A percentile compares a stretch with the other conserved stretches of the same genome.
These are phyloP conservation scores for Aphanomyces stellatus DNA, from an alignment of 352 stramenopile genomes.

Conservation along the genomic window DNA sequence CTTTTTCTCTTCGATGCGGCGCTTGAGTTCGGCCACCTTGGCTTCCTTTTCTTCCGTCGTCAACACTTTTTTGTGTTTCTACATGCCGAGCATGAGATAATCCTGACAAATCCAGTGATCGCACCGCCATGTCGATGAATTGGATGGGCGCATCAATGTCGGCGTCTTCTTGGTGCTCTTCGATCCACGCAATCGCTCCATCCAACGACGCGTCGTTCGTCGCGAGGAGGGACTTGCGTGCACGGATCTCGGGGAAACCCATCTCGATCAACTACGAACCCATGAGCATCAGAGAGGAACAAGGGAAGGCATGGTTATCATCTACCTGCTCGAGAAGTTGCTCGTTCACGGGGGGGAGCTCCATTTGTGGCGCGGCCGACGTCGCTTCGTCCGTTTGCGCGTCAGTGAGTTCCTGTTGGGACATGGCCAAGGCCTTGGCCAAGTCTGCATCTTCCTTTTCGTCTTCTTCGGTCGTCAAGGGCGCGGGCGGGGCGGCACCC, in stretches of 20 bases:
- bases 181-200: slow-evolving; percentile 78
- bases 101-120: background rate
- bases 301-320: background rate
- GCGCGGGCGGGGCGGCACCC: slow-evolving; percentile 21
- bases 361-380: slow-evolving; percentile 15
- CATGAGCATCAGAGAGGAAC: background rate
- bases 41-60: slow-evolving; percentile 80
- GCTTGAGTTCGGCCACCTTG: slow-evolving; percentile 81
- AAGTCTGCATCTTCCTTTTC: slow-evolving; percentile 25
- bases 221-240: slow-evolving; percentile 74
- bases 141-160: slow-evolving; percentile 87
- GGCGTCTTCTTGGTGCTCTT: slow-evolving; percentile 80
- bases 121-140: slow-evolving; percentile 55
- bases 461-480: slow-evolving; percentile 26
- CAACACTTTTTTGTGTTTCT: slow-evolving; percentile 38
- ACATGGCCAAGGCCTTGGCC: background rate
- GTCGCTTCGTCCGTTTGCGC: slow-evolving; percentile 19
- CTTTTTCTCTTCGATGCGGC: slow-evolving; percentile 63
- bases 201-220: slow-evolving; percentile 63
- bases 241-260: slow-evolving; percentile 74
- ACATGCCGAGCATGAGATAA: background rate
- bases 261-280: slow-evolving; percentile 52
- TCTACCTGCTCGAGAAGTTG: slow-evolving; percentile 39
- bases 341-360: slow-evolving; percentile 56
- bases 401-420: slow-evolving; percentile 16